Percentiles rank a stretch among this genome's conserved stretches.
These are phyloP conservation scores for Sclerotinia nivalis DNA, from an alignment of 2,329 filamentous ascomycete species.

Conservation along the genomic window DNA sequence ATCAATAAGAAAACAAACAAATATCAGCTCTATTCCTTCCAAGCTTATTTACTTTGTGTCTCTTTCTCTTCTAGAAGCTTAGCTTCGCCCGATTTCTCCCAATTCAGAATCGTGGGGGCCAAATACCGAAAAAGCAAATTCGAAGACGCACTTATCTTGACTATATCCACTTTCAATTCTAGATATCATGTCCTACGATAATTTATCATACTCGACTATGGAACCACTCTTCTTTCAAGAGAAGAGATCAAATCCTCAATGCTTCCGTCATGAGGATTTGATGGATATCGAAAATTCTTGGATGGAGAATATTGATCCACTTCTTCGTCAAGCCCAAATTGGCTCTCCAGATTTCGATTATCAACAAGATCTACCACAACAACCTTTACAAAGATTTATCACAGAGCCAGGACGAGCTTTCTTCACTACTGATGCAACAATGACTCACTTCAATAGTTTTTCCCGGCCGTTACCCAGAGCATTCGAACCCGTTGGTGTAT, in stretches of 20 bases:
- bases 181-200: conserved; percentile 26
- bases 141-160: conserved; percentile 1
- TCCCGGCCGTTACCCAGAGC: conserved; percentile 18
- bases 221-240: conserved; percentile 24
- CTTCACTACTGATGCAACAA: conserved; percentile 25
- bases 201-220: conserved; percentile 18
- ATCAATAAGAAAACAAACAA: conserved; percentile 22
- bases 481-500: conserved; percentile 27
- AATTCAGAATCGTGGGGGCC: conserved; percentile 19
- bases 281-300: conserved; percentile 25
- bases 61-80: conserved; percentile 23
- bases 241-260: conserved; percentile 19
- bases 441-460: conserved; percentile 16
- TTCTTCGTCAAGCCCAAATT: conserved; percentile 18
- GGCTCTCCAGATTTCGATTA: conserved; percentile 16
- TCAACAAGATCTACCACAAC: conserved; percentile 26
- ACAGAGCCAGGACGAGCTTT: conserved; percentile 27
- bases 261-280: conserved; percentile 24
- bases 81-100: conserved; percentile 29
- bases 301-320: conserved; percentile 31
- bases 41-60: background rate
- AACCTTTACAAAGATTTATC: conserved; percentile 32
- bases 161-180: background rate
- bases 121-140: background rate
- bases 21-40: conserved; percentile 12